Conservation (phyloP, 108 stramenopile genomes). For the Conticribra weissflogii region DNA sequence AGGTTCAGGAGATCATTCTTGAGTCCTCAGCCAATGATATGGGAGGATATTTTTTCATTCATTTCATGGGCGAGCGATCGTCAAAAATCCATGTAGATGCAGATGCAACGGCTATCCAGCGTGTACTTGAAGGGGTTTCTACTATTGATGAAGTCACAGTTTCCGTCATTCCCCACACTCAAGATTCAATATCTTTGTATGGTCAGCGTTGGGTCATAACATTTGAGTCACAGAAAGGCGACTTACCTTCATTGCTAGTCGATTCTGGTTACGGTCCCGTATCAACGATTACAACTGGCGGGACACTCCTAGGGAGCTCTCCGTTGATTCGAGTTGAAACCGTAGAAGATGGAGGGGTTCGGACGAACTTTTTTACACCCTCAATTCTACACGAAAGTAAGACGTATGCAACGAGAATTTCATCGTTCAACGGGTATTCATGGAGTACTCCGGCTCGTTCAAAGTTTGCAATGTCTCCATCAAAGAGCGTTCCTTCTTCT, state of each 20-base stretch:
- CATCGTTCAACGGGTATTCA: constrained; percentile 55
- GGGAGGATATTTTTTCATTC: constrained; percentile 46
- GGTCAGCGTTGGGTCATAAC: constrained; percentile 36
- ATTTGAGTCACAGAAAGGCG: constrained; percentile 22
- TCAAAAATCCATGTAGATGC: constrained; percentile 33
- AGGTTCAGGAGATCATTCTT: constrained; percentile 51
- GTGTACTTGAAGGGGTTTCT: constrained; percentile 52
- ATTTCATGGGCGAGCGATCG: constrained; percentile 46
- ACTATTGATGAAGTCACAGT: constrained; percentile 53
- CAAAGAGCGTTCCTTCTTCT: constrained; percentile 24
- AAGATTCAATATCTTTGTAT: constrained; percentile 18
- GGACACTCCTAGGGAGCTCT: constrained; percentile 36
- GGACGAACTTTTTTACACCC: constrained; percentile 45
- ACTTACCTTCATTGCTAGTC: constrained; percentile 56
- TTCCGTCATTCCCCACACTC: constrained; percentile 16
- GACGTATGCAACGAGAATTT: constrained; percentile 52
- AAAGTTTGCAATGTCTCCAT: constrained; percentile 28
- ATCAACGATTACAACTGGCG: constrained; percentile 47
- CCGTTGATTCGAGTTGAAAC: constrained; percentile 36
- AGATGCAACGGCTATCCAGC: constrained; percentile 25
- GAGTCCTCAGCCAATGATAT: constrained; percentile 46
- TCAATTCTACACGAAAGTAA: constrained; percentile 46
- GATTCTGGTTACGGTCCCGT: constrained; percentile 39
- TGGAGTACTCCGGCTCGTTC: constrained; percentile 32
- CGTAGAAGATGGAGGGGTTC: constrained; percentile 30